phyloP scores from a whole-genome alignment of 1,284 basidiomycete genomes.

The Vanrija humicola region DNA sequence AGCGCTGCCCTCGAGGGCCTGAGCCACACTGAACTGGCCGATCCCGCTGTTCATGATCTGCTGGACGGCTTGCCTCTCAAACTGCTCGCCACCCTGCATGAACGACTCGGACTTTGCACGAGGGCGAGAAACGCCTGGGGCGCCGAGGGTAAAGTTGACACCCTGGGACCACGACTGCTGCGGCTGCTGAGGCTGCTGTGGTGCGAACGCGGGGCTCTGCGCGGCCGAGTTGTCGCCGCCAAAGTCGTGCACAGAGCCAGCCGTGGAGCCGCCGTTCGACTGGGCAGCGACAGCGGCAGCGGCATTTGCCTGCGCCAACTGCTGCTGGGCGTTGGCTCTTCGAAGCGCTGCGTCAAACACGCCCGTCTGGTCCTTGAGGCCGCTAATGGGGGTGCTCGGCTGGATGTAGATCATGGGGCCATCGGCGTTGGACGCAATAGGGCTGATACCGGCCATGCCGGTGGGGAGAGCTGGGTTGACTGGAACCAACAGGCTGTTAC shows the following conservation, averaged over 20 bases:
- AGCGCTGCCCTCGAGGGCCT: constrained; percentile 3
- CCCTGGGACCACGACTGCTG: constrained; percentile 1
- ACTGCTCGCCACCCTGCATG: constrained; percentile 23
- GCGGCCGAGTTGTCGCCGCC: too few relatives aligned
- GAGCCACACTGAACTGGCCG: constrained; percentile 2
- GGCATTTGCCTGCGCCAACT: neutral
- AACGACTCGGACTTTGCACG: constrained; percentile 45
- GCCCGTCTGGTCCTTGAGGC: constrained; percentile 41
- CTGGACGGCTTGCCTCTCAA: constrained; percentile 35
- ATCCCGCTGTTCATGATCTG: constrained; percentile 19
- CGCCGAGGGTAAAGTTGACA: constrained; percentile 1
- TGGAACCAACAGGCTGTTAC: constrained; percentile 33
- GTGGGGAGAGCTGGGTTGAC: constrained; percentile 41
- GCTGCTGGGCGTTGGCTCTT: constrained; percentile 20
- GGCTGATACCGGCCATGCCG: constrained; percentile 47
- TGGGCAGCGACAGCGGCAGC: too few relatives aligned
- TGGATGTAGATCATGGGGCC: constrained; percentile 50
- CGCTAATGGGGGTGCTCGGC: constrained; percentile 49
- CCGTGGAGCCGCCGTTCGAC: too few relatives aligned
- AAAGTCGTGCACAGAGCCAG: too few relatives aligned
- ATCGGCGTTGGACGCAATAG: constrained; percentile 43
- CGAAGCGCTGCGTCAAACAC: constrained; percentile 44
- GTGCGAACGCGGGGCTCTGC: too few relatives aligned
- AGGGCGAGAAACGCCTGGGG: constrained; percentile 15
- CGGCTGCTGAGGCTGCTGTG: neutral